A percentile compares a stretch with the other conserved stretches of the same genome.
Evolutionary conservation across 192 early-diverging fungal species (phyloP).

Genomic region (Backusella circina): DNA sequence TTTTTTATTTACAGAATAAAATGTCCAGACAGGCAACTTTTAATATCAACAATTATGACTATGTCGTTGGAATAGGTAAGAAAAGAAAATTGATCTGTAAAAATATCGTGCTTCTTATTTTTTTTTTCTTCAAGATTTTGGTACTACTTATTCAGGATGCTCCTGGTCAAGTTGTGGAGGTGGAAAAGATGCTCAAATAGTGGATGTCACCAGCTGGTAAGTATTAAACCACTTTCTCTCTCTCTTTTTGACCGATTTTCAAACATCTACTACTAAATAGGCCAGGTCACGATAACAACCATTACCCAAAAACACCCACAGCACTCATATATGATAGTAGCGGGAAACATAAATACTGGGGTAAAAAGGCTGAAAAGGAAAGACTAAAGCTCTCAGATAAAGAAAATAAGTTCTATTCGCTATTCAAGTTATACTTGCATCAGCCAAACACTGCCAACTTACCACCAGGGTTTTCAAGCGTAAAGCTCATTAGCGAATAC

Average conservation of each 20-base stretch:
- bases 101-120: too few relatives aligned
- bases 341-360: not conserved
- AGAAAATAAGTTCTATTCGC: not conserved
- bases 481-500: constrained; percentile 5
- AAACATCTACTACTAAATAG: not conserved
- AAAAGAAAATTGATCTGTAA: not conserved
- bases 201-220: not conserved
- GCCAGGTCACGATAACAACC: not conserved
- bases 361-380: not conserved
- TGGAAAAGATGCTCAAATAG: not conserved
- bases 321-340: not conserved
- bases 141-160: not conserved
- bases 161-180: not conserved
- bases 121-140: not conserved
- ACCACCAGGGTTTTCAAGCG: not conserved
- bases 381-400: not conserved
- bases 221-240: not conserved
- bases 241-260: not conserved
- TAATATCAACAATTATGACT: not conserved
- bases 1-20: not conserved
- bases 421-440: not conserved
- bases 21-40: not conserved
- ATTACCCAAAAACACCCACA: not conserved
- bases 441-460: not conserved
- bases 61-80: not conserved